These are phyloP conservation scores for Backusella morwellensis DNA, from an alignment of 192 early-diverging fungal genomes.

Conservation along the genomic window DNA sequence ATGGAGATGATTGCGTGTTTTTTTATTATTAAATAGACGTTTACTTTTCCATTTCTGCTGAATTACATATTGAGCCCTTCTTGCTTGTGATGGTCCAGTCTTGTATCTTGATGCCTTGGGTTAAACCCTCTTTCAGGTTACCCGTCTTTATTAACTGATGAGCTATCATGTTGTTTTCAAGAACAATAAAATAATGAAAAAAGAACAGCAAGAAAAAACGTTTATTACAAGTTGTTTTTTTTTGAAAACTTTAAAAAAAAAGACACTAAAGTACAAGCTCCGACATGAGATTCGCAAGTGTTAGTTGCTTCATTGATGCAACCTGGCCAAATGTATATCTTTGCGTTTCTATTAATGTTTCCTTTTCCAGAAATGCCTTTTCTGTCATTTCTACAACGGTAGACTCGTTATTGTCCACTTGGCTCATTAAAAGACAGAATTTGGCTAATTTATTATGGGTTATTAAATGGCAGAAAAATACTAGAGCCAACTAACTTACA, in stretches of 20 bases:
- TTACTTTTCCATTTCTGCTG: constrained; percentile 57
- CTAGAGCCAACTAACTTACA: not conserved
- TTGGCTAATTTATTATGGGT: not conserved
- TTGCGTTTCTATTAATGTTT: not conserved
- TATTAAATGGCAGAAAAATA: not conserved
- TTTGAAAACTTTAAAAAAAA: not conserved
- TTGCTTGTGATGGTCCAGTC: constrained; percentile 52
- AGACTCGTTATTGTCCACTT: not conserved
- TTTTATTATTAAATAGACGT: not conserved
- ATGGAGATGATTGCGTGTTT: not conserved
- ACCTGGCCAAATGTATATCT: not conserved
- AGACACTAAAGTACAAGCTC: not conserved
- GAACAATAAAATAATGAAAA: not conserved
- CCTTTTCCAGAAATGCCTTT: not conserved
- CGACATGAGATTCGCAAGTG: not conserved
- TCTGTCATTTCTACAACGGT: not conserved
- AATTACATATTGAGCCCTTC: constrained; percentile 52
- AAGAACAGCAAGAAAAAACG: not conserved
- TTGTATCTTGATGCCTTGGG: constrained; percentile 40
- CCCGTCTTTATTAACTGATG: constrained; percentile 40
- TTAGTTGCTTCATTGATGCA: not conserved
- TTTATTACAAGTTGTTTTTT: not conserved
- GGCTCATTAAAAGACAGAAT: not conserved
- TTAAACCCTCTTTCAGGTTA: constrained; percentile 31
- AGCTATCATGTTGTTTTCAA: not conserved